Evolutionary conservation across 495 filamentous ascomycete species (phyloP), one percentile per base, ranked within the genome.

Genomic region (Penicillium egyptiacum): DNA sequence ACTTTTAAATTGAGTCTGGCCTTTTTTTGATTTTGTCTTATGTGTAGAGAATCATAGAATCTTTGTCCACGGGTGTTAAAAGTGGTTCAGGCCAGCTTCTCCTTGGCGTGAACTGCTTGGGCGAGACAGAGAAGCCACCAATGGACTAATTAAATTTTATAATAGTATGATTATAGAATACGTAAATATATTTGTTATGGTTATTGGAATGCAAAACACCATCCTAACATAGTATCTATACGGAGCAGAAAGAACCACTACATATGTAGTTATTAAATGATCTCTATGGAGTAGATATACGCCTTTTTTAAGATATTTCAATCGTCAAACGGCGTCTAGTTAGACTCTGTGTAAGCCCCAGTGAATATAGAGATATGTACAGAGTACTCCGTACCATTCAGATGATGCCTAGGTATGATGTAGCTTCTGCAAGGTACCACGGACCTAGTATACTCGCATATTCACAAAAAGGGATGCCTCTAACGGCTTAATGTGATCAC

Each of bases 391-490:
- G 26, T 37, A n/a, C n/a, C 35, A 7, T 37, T 28, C 5, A 51
- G 10, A 23, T 41, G 49, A 54, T 54, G n/a, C n/a, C n/a, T n/a
- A n/a, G n/a, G n/a, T n/a, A n/a, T n/a, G n/a, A 20, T 54, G 11
- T 35, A 37, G 10, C 39, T 42, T 1, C 49, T 51, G 49, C 35
- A 42, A n/a, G 17, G 41, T 26, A 26, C 20, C 28, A 54, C 52
- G 46, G 52, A 45, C 52, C 52, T 19, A 28, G 23, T 31, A 28
- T 54, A 43, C 41, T 31, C 42, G 28, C 40, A 46, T 45, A 37
- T 6, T 45, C 6, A 43, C 19, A 25, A 31, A 35, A 12, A 41
- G 25, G 25, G 20, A 19, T 37, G 19, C 12, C 11, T 33, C 19
- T 11, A 22, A 16, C 16, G 33, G 35, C 35, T 41, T 41, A 33